phyloP scores from a whole-genome alignment of 2,329 filamentous ascomycete genomes.

The Alternaria solani region DNA sequence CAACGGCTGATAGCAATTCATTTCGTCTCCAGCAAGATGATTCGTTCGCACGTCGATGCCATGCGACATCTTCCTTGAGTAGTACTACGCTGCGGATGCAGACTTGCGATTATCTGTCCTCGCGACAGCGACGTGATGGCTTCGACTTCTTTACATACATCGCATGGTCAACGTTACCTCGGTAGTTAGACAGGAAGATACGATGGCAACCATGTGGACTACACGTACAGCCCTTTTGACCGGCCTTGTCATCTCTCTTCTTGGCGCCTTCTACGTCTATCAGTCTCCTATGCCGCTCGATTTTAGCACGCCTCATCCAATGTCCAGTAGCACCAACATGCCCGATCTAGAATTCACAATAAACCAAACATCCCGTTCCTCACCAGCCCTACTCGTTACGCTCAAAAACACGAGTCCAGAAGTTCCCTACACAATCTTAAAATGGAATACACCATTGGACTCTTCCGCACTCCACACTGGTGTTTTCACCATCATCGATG shows the following conservation, averaged over 20 bases:
- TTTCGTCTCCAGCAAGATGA: slow-evolving; percentile 2
- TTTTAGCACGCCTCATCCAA: slow-evolving; percentile 34
- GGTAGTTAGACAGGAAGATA: slow-evolving; percentile 1
- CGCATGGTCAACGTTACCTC: not conserved
- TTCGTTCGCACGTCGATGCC: not conserved
- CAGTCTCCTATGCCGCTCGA: slow-evolving; percentile 27
- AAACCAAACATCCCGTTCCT: slow-evolving; percentile 38
- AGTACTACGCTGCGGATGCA: not conserved
- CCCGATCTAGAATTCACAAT: slow-evolving; percentile 43
- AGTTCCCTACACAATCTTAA: slow-evolving; percentile 48
- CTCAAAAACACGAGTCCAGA: slow-evolving; percentile 48
- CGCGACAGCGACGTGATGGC: not conserved
- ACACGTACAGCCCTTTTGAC: slow-evolving; percentile 36
- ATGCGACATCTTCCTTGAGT: not conserved
- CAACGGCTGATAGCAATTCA: not conserved
- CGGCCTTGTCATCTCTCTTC: slow-evolving; percentile 34
- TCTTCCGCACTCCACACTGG: slow-evolving; percentile 49
- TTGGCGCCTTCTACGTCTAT: slow-evolving; percentile 43
- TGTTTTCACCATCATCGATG: slow-evolving; percentile 46
- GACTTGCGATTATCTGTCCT: not conserved
- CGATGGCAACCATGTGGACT: slow-evolving; percentile 37
- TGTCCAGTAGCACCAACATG: slow-evolving; percentile 15
- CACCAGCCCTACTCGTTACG: slow-evolving; percentile 46
- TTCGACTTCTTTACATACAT: not conserved
- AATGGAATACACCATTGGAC: slow-evolving; percentile 54